phyloP scores from a whole-genome alignment of 805 yeast species.

The Wickerhamomyces strasburgensis region DNA sequence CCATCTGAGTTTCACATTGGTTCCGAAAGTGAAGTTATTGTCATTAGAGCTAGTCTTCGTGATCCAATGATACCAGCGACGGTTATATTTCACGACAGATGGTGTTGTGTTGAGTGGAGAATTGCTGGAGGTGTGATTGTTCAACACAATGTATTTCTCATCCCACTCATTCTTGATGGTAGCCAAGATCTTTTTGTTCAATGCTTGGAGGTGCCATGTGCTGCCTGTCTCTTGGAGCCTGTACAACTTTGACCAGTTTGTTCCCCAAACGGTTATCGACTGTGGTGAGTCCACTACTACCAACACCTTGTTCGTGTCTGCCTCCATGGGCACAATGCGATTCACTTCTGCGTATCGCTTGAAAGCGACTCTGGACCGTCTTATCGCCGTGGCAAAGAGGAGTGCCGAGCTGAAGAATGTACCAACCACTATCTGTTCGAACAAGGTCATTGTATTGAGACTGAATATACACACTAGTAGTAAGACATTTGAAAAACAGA shows the following conservation, averaged over 20 bases:
- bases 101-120: conserved; percentile 21
- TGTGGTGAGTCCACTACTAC: background rate
- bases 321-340: conserved; percentile 1
- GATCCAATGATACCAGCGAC: background rate
- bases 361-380: background rate
- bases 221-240: conserved; percentile 10
- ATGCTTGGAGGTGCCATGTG: conserved; percentile 16
- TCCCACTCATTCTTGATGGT: conserved; percentile 13
- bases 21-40: conserved; percentile 16
- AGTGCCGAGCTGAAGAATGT: too few species aligned
- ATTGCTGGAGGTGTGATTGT: conserved; percentile 1
- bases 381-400: background rate
- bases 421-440: too few species aligned
- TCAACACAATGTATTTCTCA: conserved; percentile 19
- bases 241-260: conserved; percentile 8
- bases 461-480: too few species aligned
- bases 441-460: too few species aligned
- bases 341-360: background rate
- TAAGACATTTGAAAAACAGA: too few species aligned
- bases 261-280: conserved; percentile 1
- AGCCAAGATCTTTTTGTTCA: conserved; percentile 11
- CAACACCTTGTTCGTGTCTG: background rate
- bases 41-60: background rate
- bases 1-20: conserved; percentile 18
- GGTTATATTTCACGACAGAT: conserved; percentile 14